These are phyloP conservation scores for Flueggea neowawraea DNA, from an alignment of 441 rosid species.

Conservation along the genomic window DNA sequence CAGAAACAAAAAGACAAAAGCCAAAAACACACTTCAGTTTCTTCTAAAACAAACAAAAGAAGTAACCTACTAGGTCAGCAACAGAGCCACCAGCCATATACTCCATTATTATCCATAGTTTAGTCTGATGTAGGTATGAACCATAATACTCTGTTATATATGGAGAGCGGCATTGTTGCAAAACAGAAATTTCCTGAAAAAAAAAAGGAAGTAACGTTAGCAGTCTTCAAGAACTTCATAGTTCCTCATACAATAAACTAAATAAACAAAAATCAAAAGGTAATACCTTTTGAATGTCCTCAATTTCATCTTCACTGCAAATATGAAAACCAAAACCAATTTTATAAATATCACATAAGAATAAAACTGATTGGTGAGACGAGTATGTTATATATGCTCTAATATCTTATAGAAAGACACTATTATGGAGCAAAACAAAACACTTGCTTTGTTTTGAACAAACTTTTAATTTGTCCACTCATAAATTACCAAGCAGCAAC, in stretches of 20 bases:
- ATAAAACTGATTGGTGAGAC: too few relatives aligned
- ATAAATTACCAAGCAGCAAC: too few relatives aligned
- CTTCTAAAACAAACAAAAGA: slow-evolving; percentile 22
- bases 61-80: slow-evolving; percentile 95
- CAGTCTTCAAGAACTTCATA: neutral
- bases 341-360: neutral
- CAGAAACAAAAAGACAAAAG: neutral
- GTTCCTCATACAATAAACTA: neutral
- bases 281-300: slow-evolving; percentile 95
- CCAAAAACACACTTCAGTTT: neutral
- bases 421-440: too few relatives aligned
- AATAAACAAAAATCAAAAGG: slow-evolving; percentile 12
- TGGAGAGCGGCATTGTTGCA: slow-evolving; percentile 95
- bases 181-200: slow-evolving; percentile 97
- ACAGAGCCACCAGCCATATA: slow-evolving; percentile 99
- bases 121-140: slow-evolving; percentile 96
- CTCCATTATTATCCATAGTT: slow-evolving; percentile 99
- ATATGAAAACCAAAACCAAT: slow-evolving; percentile 8
- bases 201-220: slow-evolving; percentile 14
- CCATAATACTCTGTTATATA: slow-evolving; percentile 98
- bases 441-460: too few relatives aligned
- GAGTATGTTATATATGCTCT: too few relatives aligned
- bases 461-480: too few relatives aligned
- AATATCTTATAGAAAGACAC: too few relatives aligned
- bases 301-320: slow-evolving; percentile 97